Conservation (phyloP, 2,329 filamentous ascomycete genomes). For the Ascochyta clinopodiicola region DNA sequence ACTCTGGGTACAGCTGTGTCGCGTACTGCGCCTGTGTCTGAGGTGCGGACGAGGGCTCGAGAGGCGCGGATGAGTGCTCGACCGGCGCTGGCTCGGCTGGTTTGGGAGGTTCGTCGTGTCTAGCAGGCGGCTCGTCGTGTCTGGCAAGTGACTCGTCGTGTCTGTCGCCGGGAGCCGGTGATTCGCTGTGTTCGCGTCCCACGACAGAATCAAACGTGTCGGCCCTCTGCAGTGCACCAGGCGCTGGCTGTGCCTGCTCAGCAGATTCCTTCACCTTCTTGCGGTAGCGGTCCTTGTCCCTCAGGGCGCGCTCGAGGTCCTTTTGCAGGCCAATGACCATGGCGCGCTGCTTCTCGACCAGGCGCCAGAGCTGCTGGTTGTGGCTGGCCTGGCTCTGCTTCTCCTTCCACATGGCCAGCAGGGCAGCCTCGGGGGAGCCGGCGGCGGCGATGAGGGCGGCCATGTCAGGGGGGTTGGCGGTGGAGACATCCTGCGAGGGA, state of each 20-base stretch:
- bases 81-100: slow-evolving; percentile 20
- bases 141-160: slow-evolving; percentile 34
- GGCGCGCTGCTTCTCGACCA: slow-evolving; percentile 94
- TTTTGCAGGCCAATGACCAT: slow-evolving; percentile 95
- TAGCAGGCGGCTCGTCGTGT: slow-evolving; percentile 12
- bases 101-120: slow-evolving; percentile 38
- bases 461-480: slow-evolving; percentile 75
- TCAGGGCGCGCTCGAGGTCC: slow-evolving; percentile 86
- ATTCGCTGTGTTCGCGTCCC: slow-evolving; percentile 48
- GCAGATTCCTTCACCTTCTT: slow-evolving; percentile 84
- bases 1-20: slow-evolving; percentile 33
- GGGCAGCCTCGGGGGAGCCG: slow-evolving; percentile 86
- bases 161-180: slow-evolving; percentile 44
- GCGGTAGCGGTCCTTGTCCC: slow-evolving; percentile 93
- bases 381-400: slow-evolving; percentile 88
- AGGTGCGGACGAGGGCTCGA: neutral
- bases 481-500: slow-evolving; percentile 58
- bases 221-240: slow-evolving; percentile 42
- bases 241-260: slow-evolving; percentile 52
- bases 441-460: slow-evolving; percentile 79
- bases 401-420: slow-evolving; percentile 87
- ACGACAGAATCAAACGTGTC: slow-evolving; percentile 43
- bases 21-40: slow-evolving; percentile 17
- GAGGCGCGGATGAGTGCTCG: slow-evolving; percentile 22
- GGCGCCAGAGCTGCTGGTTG: slow-evolving; percentile 90